These are phyloP conservation scores for Pythium aphanidermatum DNA, from an alignment of 352 stramenopile genomes.

Conservation along the genomic window DNA sequence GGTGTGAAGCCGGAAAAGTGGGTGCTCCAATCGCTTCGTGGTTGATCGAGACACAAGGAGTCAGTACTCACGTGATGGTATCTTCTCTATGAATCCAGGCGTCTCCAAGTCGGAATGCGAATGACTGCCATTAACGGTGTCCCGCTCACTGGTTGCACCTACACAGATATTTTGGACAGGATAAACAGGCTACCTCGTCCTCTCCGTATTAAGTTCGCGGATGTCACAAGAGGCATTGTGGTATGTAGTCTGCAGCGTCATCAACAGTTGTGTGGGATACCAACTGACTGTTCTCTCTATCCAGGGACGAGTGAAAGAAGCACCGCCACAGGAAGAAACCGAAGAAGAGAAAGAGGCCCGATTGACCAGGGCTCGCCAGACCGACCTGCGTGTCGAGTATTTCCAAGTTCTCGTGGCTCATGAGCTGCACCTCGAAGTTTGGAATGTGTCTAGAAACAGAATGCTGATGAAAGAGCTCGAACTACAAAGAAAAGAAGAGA, in stretches of 20 bases:
- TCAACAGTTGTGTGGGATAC: too few relatives aligned
- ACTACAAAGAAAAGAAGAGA: constrained; percentile 47
- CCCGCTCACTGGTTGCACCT: constrained; percentile 69
- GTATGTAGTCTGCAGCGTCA: too few relatives aligned
- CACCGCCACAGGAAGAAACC: constrained; percentile 50
- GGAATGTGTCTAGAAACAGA: constrained; percentile 42
- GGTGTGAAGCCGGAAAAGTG: constrained; percentile 84
- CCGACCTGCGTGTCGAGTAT: constrained; percentile 63
- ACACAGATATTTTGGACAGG: constrained; percentile 71
- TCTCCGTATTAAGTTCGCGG: constrained; percentile 78
- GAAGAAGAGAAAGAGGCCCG: constrained; percentile 65
- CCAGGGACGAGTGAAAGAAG: constrained; percentile 59
- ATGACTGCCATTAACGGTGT: constrained; percentile 81
- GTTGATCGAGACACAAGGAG: neutral
- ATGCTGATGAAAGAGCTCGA: constrained; percentile 46
- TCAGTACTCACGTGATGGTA: neutral
- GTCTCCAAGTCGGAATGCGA: constrained; percentile 69
- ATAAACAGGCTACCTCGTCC: constrained; percentile 59
- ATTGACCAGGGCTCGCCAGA: constrained; percentile 49
- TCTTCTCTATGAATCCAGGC: constrained; percentile 19
- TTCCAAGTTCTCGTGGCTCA: constrained; percentile 68
- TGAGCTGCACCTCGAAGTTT: constrained; percentile 77
- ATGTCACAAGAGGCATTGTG: constrained; percentile 80
- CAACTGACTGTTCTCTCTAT: neutral
- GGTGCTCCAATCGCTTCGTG: neutral